phyloP scores from a whole-genome alignment of 495 filamentous ascomycete genomes.

The Penicillium lividum region DNA sequence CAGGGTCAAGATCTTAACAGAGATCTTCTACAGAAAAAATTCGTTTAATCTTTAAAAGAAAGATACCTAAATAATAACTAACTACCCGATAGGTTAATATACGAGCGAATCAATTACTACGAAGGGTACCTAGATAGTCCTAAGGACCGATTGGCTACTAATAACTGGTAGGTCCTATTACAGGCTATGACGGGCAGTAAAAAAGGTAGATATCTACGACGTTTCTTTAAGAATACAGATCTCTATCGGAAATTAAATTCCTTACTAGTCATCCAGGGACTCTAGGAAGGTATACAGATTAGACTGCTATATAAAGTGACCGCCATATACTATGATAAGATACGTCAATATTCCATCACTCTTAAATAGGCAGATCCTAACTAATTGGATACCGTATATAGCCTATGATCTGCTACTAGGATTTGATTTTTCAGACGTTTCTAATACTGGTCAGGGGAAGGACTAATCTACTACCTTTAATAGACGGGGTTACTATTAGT shows the following conservation, averaged over 20 bases:
- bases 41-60: slow-evolving; percentile 13
- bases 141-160: not conserved
- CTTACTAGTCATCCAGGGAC: slow-evolving; percentile 7
- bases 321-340: slow-evolving; percentile 19
- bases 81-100: slow-evolving; percentile 16
- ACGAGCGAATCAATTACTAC: slow-evolving; percentile 20
- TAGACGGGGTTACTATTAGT: not conserved
- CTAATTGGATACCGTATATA: not conserved
- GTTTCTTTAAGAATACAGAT: slow-evolving; percentile 7
- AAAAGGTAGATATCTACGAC: slow-evolving; percentile 7
- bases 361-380: not conserved
- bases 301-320: slow-evolving; percentile 16
- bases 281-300: slow-evolving; percentile 18
- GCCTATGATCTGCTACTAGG: slow-evolving; percentile 8
- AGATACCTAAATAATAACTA: slow-evolving; percentile 11
- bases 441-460: not conserved
- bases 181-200: not conserved
- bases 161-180: slow-evolving; percentile 13
- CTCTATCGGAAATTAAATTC: slow-evolving; percentile 7
- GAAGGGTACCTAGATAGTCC: slow-evolving; percentile 10
- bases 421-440: slow-evolving; percentile 4
- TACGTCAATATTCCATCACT: slow-evolving; percentile 1
- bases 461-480: not conserved
- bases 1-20: not conserved
- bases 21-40: not conserved